Percentiles rank a stretch among this genome's conserved stretches.
Evolutionary conservation across 805 yeast genomes (phyloP).

Genomic region (Teunomyces pallodes): DNA sequence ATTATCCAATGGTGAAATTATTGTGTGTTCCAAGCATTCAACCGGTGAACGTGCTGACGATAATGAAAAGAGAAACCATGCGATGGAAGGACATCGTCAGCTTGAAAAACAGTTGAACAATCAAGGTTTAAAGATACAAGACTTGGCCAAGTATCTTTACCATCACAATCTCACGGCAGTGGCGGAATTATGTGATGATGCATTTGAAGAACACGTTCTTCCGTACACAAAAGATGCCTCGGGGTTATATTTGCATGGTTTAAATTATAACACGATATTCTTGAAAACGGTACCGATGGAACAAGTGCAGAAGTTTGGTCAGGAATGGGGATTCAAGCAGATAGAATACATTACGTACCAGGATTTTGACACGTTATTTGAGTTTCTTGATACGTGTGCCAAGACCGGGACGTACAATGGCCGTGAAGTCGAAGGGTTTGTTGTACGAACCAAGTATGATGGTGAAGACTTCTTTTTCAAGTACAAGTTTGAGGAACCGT

Average conservation of each 20-base stretch:
- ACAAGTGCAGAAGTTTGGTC: conserved; percentile 59
- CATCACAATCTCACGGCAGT: conserved; percentile 71
- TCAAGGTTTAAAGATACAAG: conserved; percentile 37
- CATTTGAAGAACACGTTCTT: conserved; percentile 89
- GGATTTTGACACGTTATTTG: conserved; percentile 40
- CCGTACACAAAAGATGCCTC: conserved; percentile 64
- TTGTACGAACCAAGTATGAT: conserved; percentile 58
- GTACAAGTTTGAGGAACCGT: conserved; percentile 93
- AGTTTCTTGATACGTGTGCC: conserved; percentile 55
- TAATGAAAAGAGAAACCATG: conserved; percentile 63
- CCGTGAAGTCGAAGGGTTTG: conserved; percentile 89
- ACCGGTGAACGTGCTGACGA: conserved; percentile 57
- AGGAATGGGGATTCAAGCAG: conserved; percentile 65
- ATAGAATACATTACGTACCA: conserved; percentile 47
- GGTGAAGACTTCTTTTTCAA: conserved; percentile 72
- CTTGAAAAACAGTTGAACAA: conserved; percentile 51
- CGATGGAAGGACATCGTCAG: conserved; percentile 63
- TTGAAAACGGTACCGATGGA: conserved; percentile 67
- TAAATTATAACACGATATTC: conserved; percentile 62
- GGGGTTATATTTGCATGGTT: conserved; percentile 88
- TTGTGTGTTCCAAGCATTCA: conserved; percentile 90
- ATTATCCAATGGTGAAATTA: conserved; percentile 65
- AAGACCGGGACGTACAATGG: conserved; percentile 69
- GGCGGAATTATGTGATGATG: conserved; percentile 89
- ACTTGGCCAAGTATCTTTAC: conserved; percentile 57